phyloP scores from a whole-genome alignment of 768 basidiomycete genomes.

The Trametes sanguinea region DNA sequence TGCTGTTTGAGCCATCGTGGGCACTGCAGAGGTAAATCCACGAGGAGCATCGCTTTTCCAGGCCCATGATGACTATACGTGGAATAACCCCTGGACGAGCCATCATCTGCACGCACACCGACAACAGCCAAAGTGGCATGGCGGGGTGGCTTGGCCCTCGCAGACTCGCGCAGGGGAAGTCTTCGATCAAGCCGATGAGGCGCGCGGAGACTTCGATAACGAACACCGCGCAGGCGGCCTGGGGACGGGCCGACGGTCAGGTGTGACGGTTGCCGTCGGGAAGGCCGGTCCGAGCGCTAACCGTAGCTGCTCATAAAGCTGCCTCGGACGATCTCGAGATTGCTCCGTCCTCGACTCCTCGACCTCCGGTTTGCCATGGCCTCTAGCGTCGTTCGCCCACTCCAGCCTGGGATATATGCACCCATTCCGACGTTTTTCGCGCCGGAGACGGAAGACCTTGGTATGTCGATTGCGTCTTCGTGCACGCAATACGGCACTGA shows the following conservation, averaged over 20 bases:
- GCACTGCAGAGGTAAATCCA: background rate
- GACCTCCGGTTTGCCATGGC: constrained; percentile 11
- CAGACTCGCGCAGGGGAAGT: background rate
- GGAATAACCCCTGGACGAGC: background rate
- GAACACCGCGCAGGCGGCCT: constrained; percentile 3
- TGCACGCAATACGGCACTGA: background rate
- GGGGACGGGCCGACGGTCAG: constrained; percentile 24
- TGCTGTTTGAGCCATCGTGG: background rate
- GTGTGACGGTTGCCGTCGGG: constrained; percentile 9
- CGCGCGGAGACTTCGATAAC: constrained; percentile 19
- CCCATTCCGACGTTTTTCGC: constrained; percentile 88
- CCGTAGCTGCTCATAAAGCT: constrained; percentile 17
- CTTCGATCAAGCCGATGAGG: constrained; percentile 16
- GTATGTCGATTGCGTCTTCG: constrained; percentile 43
- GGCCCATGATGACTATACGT: background rate
- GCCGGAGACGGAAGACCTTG: constrained; percentile 74
- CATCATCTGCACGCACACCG: constrained; percentile 2
- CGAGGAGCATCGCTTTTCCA: background rate
- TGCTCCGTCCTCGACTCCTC: constrained; percentile 12
- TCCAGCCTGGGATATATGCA: constrained; percentile 78
- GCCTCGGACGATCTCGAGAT: constrained; percentile 14
- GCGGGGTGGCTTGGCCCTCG: constrained; percentile 1
- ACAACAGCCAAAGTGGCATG: constrained; percentile 3
- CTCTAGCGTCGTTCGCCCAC: constrained; percentile 45
- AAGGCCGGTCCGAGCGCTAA: constrained; percentile 19